Percentiles rank a stretch among this genome's conserved stretches.
phyloP scores from a whole-genome alignment of 768 basidiomycete species.

The Naganishia vaughanmartiniae region DNA sequence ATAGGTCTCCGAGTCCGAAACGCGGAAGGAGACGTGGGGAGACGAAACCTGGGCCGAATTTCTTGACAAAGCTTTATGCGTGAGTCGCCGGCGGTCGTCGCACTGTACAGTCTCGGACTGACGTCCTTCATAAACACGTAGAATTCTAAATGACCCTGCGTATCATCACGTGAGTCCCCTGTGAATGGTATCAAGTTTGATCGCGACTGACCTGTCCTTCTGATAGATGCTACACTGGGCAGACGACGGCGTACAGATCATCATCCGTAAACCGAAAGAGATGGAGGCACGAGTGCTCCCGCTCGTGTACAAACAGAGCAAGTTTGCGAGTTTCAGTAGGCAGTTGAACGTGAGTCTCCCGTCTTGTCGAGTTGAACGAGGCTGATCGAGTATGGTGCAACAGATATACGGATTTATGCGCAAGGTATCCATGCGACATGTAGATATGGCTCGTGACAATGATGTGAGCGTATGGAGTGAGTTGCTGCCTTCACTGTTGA shows the following conservation, averaged over 20 bases:
- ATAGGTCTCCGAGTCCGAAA: too few species aligned
- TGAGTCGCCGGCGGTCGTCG: slow-evolving; percentile 54
- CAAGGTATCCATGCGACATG: slow-evolving; percentile 86
- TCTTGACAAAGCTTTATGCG: slow-evolving; percentile 95
- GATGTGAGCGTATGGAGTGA: slow-evolving; percentile 96
- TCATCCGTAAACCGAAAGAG: slow-evolving; percentile 89
- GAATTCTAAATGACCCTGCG: slow-evolving; percentile 68
- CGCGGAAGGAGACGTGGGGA: slow-evolving; percentile 8
- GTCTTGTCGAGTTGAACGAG: slow-evolving; percentile 30
- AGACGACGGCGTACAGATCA: slow-evolving; percentile 86
- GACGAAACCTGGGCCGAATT: slow-evolving; percentile 61
- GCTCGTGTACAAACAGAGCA: slow-evolving; percentile 89
- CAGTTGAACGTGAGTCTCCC: slow-evolving; percentile 78
- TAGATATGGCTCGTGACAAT: slow-evolving; percentile 64
- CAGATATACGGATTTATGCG: slow-evolving; percentile 99
- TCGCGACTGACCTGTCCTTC: slow-evolving; percentile 20
- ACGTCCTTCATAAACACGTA: slow-evolving; percentile 31
- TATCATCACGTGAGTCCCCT: slow-evolving; percentile 65
- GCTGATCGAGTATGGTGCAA: slow-evolving; percentile 27
- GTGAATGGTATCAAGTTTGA: background rate
- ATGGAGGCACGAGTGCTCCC: slow-evolving; percentile 91
- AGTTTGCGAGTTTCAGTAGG: slow-evolving; percentile 95
- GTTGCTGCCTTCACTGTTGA: slow-evolving; percentile 49
- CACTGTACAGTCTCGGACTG: slow-evolving; percentile 3
- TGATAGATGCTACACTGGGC: slow-evolving; percentile 89